phyloP scores from a whole-genome alignment of 1,284 basidiomycete species.

The Stygiomarasmius scandens region DNA sequence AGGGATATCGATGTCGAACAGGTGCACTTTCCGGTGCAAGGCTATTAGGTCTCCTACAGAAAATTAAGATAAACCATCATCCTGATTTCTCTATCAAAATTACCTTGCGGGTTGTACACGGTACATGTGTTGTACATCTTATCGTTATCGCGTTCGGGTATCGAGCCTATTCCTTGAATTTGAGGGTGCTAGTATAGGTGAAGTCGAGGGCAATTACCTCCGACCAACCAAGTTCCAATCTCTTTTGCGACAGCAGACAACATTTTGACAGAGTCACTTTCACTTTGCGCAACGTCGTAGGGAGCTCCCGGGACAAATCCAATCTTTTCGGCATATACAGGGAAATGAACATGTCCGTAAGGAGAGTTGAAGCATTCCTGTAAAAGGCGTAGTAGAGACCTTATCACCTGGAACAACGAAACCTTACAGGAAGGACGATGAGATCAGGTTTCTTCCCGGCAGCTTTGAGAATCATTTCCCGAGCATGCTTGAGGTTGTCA shows the following conservation, averaged over 20 bases:
- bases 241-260: constrained; percentile 84
- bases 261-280: constrained; percentile 82
- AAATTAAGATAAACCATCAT: background rate
- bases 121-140: constrained; percentile 93
- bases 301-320: constrained; percentile 55
- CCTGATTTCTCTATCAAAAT: constrained; percentile 18
- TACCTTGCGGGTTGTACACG: constrained; percentile 87
- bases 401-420: no score
- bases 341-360: constrained; percentile 87
- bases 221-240: constrained; percentile 86
- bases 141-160: constrained; percentile 76
- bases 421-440: constrained; percentile 83
- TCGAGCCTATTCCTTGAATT: constrained; percentile 64
- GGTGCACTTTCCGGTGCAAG: constrained; percentile 91
- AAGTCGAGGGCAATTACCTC: constrained; percentile 57
- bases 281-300: constrained; percentile 60
- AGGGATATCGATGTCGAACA: constrained; percentile 98
- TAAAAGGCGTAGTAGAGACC: no score
- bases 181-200: background rate
- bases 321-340: constrained; percentile 84
- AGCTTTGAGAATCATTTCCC: constrained; percentile 77
- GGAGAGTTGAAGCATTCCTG: constrained; percentile 99
- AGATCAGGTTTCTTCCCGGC: constrained; percentile 72
- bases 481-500: constrained; percentile 79
- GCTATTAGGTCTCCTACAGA: constrained; percentile 79